phyloP scores from a whole-genome alignment of 2,329 filamentous ascomycete species.

The Clonostachys rosea region DNA sequence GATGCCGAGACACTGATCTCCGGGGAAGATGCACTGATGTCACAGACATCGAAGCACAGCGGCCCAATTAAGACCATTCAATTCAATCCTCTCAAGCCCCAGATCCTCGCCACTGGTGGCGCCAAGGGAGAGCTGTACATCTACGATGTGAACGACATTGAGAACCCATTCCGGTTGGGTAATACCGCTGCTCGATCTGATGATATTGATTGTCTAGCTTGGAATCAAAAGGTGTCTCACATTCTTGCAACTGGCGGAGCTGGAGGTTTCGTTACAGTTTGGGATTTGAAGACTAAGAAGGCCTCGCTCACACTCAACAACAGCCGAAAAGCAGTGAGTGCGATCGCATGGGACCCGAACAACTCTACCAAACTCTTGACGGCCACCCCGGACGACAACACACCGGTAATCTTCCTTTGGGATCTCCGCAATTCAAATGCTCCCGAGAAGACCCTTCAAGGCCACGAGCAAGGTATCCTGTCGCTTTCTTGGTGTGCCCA shows the following conservation, averaged over 20 bases:
- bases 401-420: slow-evolving; percentile 88
- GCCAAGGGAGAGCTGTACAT: slow-evolving; percentile 95
- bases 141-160: slow-evolving; percentile 87
- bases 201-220: slow-evolving; percentile 93
- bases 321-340: slow-evolving; percentile 88
- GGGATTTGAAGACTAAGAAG: slow-evolving; percentile 98
- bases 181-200: slow-evolving; percentile 85
- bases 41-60: slow-evolving; percentile 82
- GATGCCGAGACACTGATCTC: slow-evolving; percentile 69
- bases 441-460: slow-evolving; percentile 80
- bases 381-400: slow-evolving; percentile 82
- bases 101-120: slow-evolving; percentile 88
- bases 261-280: slow-evolving; percentile 94
- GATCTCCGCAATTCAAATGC: slow-evolving; percentile 94
- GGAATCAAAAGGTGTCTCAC: slow-evolving; percentile 97
- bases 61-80: slow-evolving; percentile 92
- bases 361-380: slow-evolving; percentile 93
- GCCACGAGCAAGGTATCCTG: slow-evolving; percentile 91
- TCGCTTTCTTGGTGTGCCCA: slow-evolving; percentile 95
- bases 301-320: slow-evolving; percentile 95
- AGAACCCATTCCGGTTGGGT: slow-evolving; percentile 83
- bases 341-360: slow-evolving; percentile 95
- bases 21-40: slow-evolving; percentile 71
- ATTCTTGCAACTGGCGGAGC: slow-evolving; percentile 92
- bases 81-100: slow-evolving; percentile 90